Base-by-base conservation (phyloP, 2,329 filamentous ascomycete species). In the Cercospora nicotianae region DNA sequence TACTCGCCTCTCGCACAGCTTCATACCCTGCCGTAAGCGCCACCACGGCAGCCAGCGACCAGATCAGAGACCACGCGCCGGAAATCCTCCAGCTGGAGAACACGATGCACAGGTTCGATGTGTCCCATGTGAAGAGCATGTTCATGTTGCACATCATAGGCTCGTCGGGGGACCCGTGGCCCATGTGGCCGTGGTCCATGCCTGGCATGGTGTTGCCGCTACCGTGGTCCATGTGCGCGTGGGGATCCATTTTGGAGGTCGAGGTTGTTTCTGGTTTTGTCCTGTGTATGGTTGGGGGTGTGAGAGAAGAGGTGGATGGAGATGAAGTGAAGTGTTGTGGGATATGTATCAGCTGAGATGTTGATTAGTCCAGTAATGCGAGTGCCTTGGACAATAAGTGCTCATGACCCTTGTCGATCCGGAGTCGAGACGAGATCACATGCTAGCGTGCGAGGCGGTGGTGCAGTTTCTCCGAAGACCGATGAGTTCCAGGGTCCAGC, bases 101-200 rank as follows among this genome's bases (percentile, higher is more conserved):
- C 80, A 99, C 88, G 80, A 99, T 96, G 86, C 95, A 99, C 72
- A 99, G 92, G 82, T 98, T 91, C 66, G 86, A 87, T 2, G 94
- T 94, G 79, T 93, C 89, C 94, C 94, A 99, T 69, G 93, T 98
- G 84, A 99, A 99, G 73, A 98, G 89, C 94, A 73, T 73, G 81
- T 94, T 97, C 93, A 97, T 97, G 81, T 85, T 94, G 86, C 94
- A 97, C 84, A 89, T 88, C 64, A 77, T 79, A 64, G 84, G 85
- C 83, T 86, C 86, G 73, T 82, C 81, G 31, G 82, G 16, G 16
- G 16, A 83, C 73, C 84, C 84, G 75, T 90, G 87, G 70, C 84
- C 87, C 84, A 86, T 86, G 53, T 64, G 67, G 18, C 71, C 70
- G 53, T 74, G 72, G 58, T 69, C 69, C 66, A 68, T 66, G 51